These are phyloP conservation scores for Geranomyces variabilis DNA, from an alignment of 192 early-diverging fungal species.

Conservation along the genomic window DNA sequence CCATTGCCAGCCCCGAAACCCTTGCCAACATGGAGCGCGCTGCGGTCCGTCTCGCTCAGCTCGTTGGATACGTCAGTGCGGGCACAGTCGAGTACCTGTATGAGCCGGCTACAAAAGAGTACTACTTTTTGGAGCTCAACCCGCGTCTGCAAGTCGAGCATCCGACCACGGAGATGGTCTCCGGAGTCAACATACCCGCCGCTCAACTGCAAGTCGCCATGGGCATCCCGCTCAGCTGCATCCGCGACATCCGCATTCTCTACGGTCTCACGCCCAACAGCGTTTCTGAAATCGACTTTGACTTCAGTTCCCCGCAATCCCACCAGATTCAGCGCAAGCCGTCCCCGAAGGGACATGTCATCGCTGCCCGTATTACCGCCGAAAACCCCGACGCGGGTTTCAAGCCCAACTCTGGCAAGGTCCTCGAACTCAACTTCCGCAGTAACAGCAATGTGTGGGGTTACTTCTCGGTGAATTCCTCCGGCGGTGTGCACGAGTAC, in stretches of 20 bases:
- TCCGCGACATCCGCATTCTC: slow-evolving; percentile 93
- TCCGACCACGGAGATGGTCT: slow-evolving; percentile 98
- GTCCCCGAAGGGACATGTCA: slow-evolving; percentile 93
- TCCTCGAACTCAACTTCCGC: slow-evolving; percentile 97
- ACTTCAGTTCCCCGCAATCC: slow-evolving; percentile 76
- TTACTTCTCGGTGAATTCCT: slow-evolving; percentile 95
- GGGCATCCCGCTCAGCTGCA: slow-evolving; percentile 95
- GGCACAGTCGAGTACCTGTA: slow-evolving; percentile 96
- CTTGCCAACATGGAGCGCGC: slow-evolving; percentile 93
- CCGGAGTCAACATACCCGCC: slow-evolving; percentile 96
- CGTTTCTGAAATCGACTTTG: slow-evolving; percentile 91
- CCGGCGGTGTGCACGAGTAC: slow-evolving; percentile 96
- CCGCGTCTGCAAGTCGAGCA: slow-evolving; percentile 99
- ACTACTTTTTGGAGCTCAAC: slow-evolving; percentile 97
- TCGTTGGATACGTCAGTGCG: slow-evolving; percentile 84
- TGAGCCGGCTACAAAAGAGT: slow-evolving; percentile 80
- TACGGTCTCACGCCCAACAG: slow-evolving; percentile 90
- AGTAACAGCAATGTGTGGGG: slow-evolving; percentile 97
- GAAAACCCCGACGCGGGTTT: slow-evolving; percentile 99
- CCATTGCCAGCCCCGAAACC: slow-evolving; percentile 56
- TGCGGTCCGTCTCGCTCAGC: slow-evolving; percentile 90
- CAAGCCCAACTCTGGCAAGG: slow-evolving; percentile 95
- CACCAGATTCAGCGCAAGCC: slow-evolving; percentile 88
- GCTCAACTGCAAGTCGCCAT: slow-evolving; percentile 98
- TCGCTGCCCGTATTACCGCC: slow-evolving; percentile 97